Evolutionary conservation across 139 green algal genomes (phyloP).

Genomic region (Pycnococcus provasolii): DNA sequence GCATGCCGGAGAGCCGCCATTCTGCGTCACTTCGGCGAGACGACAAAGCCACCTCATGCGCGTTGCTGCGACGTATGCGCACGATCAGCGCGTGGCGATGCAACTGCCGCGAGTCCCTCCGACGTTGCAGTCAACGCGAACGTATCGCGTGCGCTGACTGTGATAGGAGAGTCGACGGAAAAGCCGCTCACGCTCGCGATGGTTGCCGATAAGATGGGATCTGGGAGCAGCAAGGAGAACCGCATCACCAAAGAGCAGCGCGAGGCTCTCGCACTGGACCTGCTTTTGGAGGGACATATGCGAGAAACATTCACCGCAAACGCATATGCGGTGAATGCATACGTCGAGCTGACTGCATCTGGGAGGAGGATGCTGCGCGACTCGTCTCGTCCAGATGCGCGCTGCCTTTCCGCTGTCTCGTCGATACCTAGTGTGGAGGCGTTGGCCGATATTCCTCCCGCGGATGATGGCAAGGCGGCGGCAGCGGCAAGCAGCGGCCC

Average conservation of each 20-base stretch:
- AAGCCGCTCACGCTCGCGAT: background rate
- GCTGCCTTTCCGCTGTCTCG: too few species aligned
- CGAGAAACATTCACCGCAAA: background rate
- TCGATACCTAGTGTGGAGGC: too few species aligned
- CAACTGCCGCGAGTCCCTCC: background rate
- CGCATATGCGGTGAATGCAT: background rate
- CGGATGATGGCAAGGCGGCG: too few species aligned
- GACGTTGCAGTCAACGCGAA: background rate
- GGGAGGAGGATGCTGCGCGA: background rate
- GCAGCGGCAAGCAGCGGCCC: too few species aligned
- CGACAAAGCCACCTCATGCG: background rate
- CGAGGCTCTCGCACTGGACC: background rate
- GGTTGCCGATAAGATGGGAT: background rate
- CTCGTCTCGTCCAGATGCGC: too few species aligned
- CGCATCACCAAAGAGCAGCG: background rate
- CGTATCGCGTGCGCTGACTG: background rate
- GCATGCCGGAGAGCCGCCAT: background rate
- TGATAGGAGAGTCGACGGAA: background rate
- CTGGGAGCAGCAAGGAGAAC: background rate
- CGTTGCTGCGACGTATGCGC: constrained; percentile 1
- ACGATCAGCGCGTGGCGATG: background rate
- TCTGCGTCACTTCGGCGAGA: background rate
- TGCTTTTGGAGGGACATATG: background rate
- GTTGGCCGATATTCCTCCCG: too few species aligned
- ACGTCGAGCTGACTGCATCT: background rate